Conservation (phyloP, 257 asterid genomes). For the Scutellaria minor region DNA sequence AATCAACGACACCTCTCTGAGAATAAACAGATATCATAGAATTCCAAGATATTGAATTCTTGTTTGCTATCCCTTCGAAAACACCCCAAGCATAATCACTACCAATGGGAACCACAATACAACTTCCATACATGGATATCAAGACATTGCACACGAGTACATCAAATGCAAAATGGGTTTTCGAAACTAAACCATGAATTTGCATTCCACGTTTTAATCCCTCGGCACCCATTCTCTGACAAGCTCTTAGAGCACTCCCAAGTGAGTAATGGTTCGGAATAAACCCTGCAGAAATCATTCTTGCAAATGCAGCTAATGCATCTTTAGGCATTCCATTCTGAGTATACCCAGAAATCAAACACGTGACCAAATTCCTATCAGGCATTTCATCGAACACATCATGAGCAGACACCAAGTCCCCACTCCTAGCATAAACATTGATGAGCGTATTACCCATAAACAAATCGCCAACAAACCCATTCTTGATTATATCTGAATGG, state of each 20-base stretch:
- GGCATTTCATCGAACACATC: slow-evolving; percentile 85
- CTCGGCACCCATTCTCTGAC: slow-evolving; percentile 64
- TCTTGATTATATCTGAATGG: slow-evolving; percentile 64
- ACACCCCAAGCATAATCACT: slow-evolving; percentile 57
- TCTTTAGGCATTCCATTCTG: slow-evolving; percentile 60
- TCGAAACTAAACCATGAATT: slow-evolving; percentile 71
- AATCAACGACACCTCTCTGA: slow-evolving; percentile 65
- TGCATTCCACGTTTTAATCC: slow-evolving; percentile 74
- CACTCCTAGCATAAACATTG: slow-evolving; percentile 50
- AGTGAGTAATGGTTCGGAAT: slow-evolving; percentile 70
- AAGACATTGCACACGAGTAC: slow-evolving; percentile 79
- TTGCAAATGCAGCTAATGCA: slow-evolving; percentile 60
- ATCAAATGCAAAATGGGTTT: slow-evolving; percentile 57
- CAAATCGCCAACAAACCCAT: slow-evolving; percentile 62
- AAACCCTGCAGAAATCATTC: slow-evolving; percentile 67
- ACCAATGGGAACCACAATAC: slow-evolving; percentile 49
- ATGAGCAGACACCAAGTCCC: slow-evolving; percentile 56
- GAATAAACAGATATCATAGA: slow-evolving; percentile 83
- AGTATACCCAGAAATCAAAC: slow-evolving; percentile 78
- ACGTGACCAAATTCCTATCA: slow-evolving; percentile 61
- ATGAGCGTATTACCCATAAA: slow-evolving; percentile 75
- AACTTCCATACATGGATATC: slow-evolving; percentile 88
- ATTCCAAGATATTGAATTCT: slow-evolving; percentile 77
- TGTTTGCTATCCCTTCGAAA: slow-evolving; percentile 56
- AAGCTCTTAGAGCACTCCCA: slow-evolving; percentile 88